A percentile compares a stretch with the other conserved stretches of the same genome.
These are phyloP conservation scores for Leccinum subrobustum DNA, from an alignment of 1,284 basidiomycete species.

Conservation along the genomic window DNA sequence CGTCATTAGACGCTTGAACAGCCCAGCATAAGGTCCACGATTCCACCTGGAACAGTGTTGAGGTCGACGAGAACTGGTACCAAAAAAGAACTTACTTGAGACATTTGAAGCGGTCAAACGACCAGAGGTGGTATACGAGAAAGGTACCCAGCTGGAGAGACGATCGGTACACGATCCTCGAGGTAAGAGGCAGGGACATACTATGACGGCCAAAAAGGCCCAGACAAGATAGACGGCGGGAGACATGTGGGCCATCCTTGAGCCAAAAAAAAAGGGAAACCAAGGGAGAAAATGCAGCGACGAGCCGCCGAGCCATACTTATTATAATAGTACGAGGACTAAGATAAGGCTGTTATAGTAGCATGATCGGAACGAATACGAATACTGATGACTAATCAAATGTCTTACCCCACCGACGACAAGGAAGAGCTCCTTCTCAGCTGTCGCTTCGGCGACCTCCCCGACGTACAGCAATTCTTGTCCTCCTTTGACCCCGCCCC, in stretches of 20 bases:
- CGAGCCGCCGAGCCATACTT: not conserved
- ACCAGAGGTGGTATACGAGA: conserved; percentile 71
- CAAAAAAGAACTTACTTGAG: conserved; percentile 45
- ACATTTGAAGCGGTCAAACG: conserved; percentile 74
- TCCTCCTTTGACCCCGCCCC: conserved; percentile 43
- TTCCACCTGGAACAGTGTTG: conserved; percentile 51
- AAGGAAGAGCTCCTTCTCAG: conserved; percentile 67
- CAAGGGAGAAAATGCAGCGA: not conserved
- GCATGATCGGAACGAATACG: not conserved
- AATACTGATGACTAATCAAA: not conserved
- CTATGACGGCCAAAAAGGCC: conserved; percentile 53
- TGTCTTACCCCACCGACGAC: not conserved
- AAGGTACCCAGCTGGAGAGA: conserved; percentile 54
- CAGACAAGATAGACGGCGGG: conserved; percentile 61
- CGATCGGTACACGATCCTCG: not conserved
- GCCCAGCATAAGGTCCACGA: conserved; percentile 58
- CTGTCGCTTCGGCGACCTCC: conserved; percentile 82
- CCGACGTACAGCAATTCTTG: conserved; percentile 70
- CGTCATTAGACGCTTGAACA: conserved; percentile 80
- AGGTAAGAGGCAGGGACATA: conserved; percentile 31
- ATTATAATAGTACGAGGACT: not conserved
- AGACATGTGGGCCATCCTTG: conserved; percentile 61
- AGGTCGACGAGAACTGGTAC: not conserved
- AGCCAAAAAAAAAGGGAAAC: not conserved
- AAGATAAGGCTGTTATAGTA: not conserved